These are phyloP conservation scores for Alectoria sarmentosa DNA, from an alignment of 495 filamentous ascomycete species.

Conservation along the genomic window DNA sequence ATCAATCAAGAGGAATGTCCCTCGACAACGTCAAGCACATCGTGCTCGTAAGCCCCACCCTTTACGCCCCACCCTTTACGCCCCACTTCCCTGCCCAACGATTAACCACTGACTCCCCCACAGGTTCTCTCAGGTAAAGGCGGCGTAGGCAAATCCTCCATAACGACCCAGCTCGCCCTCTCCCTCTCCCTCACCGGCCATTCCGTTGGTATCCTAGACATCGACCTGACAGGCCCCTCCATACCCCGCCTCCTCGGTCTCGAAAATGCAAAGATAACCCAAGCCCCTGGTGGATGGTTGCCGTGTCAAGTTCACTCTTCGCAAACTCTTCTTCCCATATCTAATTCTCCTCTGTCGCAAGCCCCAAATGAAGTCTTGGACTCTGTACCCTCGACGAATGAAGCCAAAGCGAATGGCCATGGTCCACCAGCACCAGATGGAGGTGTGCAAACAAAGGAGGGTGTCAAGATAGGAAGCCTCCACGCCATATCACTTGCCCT, in stretches of 20 bases:
- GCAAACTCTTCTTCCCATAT: conserved; percentile 28
- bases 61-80: too few relatives aligned
- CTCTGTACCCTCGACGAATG: conserved; percentile 13
- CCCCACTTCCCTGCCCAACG: conserved; percentile 36
- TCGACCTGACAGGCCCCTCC: conserved; percentile 92
- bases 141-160: conserved; percentile 94
- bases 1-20: conserved; percentile 33
- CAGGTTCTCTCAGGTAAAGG: conserved; percentile 94
- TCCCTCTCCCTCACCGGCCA: conserved; percentile 76
- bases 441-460: too few relatives aligned
- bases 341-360: conserved; percentile 22
- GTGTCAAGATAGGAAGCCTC: conserved; percentile 50
- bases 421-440: too few relatives aligned
- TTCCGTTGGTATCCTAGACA: conserved; percentile 89
- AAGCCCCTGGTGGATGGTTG: conserved; percentile 82
- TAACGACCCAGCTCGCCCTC: conserved; percentile 90
- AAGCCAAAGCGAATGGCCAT: too few relatives aligned
- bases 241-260: conserved; percentile 91
- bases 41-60: conserved; percentile 41
- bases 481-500: conserved; percentile 92
- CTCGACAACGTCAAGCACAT: conserved; percentile 47
- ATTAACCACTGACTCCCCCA: conserved; percentile 33
- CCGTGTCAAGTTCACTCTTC: conserved; percentile 71
- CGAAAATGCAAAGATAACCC: conserved; percentile 81
- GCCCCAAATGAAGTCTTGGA: conserved; percentile 8